These are phyloP conservation scores for Lachancea mirantina DNA, from an alignment of 805 yeast genomes.

Conservation along the genomic window DNA sequence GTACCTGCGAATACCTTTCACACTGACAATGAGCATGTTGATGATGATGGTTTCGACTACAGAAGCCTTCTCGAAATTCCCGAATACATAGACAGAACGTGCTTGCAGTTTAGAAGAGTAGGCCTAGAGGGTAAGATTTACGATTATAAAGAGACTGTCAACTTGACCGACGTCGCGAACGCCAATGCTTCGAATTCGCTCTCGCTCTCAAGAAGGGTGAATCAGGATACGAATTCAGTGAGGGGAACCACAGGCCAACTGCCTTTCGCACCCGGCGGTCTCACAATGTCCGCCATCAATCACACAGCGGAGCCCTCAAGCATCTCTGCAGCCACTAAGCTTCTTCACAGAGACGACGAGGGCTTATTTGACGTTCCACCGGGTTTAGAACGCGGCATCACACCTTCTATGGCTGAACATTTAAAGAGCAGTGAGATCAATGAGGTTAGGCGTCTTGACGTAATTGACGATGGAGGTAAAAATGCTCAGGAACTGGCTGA, in stretches of 20 bases:
- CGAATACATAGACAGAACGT: conserved; percentile 51
- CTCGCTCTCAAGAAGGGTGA: conserved; percentile 61
- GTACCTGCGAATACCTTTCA: conserved; percentile 35
- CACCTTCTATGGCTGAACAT: conserved; percentile 17
- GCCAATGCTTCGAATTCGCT: conserved; percentile 64
- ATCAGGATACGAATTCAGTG: conserved; percentile 52
- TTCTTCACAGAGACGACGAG: conserved; percentile 56
- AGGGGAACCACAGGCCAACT: conserved; percentile 65
- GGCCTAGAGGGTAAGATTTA: conserved; percentile 72
- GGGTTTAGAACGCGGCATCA: conserved; percentile 70
- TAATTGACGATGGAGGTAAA: conserved; percentile 30
- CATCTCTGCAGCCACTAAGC: conserved; percentile 19
- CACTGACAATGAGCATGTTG: conserved; percentile 12
- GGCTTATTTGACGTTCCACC: conserved; percentile 83
- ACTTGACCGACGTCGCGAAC: conserved; percentile 35
- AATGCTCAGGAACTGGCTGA: conserved; percentile 40
- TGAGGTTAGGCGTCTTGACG: conserved; percentile 22
- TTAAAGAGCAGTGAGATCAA: conserved; percentile 16
- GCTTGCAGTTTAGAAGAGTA: conserved; percentile 57
- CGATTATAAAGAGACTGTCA: conserved; percentile 56
- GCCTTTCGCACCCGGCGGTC: conserved; percentile 94
- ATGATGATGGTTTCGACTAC: conserved; percentile 24
- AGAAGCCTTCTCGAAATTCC: conserved; percentile 53
- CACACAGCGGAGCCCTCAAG: conserved; percentile 19
- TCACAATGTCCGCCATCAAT: conserved; percentile 22